Base-by-base conservation (phyloP, 371 early-diverging fungal species). In the Mortierella sp. region DNA sequence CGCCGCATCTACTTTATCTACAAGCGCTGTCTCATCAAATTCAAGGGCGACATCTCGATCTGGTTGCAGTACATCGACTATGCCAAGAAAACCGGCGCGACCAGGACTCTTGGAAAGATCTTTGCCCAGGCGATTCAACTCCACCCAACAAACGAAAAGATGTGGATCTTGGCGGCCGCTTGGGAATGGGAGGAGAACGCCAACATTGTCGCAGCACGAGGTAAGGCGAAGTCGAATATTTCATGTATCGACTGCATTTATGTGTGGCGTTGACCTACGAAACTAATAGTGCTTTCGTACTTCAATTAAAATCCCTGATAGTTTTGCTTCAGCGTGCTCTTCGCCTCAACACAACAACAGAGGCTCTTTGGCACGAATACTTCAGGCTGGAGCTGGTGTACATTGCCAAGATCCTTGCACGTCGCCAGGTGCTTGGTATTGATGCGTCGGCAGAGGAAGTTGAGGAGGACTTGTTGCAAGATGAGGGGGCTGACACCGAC, bases 11-110 rank as follows among this genome's bases (percentile, higher is more conserved):
- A 92, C 72, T 86, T 88, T 61, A 86, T 99, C 40, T 97, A 93
- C 80, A 91, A 93, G 75, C 90, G 96, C 65, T 93, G 94, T n/a
- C 86, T 96, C 29, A 90, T 83, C 40, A 93, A 93, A 77, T 98
- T 97, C 77, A 87, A 89, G 22, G 95, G 95, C 24, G 97, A 97
- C 78, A 72, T 94, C 8, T 85, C 87, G 29, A 83, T 99, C 70
- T 99, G 99, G 99, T 70, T 95, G 67, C 95, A 96, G 86, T 99
- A 96, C 83, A 93, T 97, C 80, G 95, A 94, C 39, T 96, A 93
- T 89, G 91, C 93, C 16, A 92, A 92, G 80, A 85, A 75, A 34
- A 88, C 81, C 43, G 85, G 90, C 13, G 87, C 91, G 2, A 89
- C 88, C 64, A 94, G 93, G 79, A 85, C 94, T n/a, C 81, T 96